phyloP scores from a whole-genome alignment of 2,329 filamentous ascomycete genomes.

The Colletotrichum viniferum region DNA sequence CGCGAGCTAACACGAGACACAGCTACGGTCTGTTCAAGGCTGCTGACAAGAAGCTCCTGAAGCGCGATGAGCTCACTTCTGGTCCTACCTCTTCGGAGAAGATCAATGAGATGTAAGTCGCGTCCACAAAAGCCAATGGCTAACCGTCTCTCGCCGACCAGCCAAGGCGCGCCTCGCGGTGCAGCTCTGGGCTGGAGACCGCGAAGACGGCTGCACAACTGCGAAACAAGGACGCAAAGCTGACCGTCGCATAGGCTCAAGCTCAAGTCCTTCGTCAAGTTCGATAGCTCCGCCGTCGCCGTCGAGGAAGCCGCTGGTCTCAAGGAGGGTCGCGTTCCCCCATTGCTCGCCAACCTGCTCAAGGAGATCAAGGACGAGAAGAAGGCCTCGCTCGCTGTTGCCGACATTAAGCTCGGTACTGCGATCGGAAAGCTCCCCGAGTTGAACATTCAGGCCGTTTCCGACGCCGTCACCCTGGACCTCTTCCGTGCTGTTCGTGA shows the following conservation, averaged over 20 bases:
- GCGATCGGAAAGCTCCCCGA: conserved; percentile 92
- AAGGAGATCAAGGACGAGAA: conserved; percentile 95
- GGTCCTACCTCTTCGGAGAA: conserved; percentile 82
- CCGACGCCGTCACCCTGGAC: conserved; percentile 82
- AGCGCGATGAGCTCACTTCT: conserved; percentile 78
- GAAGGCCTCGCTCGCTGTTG: conserved; percentile 92
- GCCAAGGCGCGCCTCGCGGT: background rate
- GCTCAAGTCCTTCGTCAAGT: conserved; percentile 97
- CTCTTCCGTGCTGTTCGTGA: conserved; percentile 94
- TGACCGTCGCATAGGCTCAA: conserved; percentile 67
- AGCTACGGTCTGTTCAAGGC: conserved; percentile 99
- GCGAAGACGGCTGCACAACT: background rate
- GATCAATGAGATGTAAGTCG: conserved; percentile 80
- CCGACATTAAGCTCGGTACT: conserved; percentile 89
- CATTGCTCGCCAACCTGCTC: conserved; percentile 81
- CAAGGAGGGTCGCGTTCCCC: conserved; percentile 88
- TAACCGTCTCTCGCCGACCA: background rate
- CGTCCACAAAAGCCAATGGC: background rate
- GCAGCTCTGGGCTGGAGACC: background rate
- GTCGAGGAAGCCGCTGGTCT: conserved; percentile 89
- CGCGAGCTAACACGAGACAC: background rate
- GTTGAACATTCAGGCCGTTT: conserved; percentile 79
- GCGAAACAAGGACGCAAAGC: background rate
- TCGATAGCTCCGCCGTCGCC: conserved; percentile 89
- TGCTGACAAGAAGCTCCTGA: conserved; percentile 97